Evolutionary conservation across 129 eudicot genomes (phyloP).

Genomic region (Centrapalus pauciflorus): DNA sequence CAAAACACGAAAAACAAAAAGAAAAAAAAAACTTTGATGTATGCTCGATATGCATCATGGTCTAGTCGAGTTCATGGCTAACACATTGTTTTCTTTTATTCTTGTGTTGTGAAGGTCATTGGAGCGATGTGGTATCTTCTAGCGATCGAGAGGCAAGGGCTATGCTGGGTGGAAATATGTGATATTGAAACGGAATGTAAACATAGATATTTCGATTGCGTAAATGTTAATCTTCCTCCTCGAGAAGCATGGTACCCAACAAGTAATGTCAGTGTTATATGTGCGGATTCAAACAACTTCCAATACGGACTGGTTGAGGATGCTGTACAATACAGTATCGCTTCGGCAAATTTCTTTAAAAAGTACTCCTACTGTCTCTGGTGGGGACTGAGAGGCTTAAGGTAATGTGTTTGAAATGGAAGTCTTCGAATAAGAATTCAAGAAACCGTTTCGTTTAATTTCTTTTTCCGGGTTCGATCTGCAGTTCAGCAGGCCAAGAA

Average conservation of each 20-base stretch:
- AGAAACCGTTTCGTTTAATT: not conserved
- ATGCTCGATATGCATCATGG: not conserved
- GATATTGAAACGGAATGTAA: constrained; percentile 38
- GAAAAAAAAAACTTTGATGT: no score
- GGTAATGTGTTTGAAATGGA: constrained; percentile 31
- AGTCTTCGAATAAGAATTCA: not conserved
- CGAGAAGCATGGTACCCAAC: constrained; percentile 46
- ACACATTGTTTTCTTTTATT: not conserved
- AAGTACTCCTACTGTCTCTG: constrained; percentile 71
- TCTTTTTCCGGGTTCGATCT: not conserved
- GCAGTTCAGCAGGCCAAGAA: constrained; percentile 78
- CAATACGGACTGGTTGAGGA: constrained; percentile 57
- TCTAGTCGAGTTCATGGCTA: not conserved
- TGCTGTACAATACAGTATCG: constrained; percentile 32
- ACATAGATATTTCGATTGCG: constrained; percentile 46
- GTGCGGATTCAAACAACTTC: constrained; percentile 29
- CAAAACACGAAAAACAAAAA: no score
- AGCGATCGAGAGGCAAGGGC: constrained; percentile 67
- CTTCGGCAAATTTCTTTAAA: constrained; percentile 35
- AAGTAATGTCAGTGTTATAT: constrained; percentile 41
- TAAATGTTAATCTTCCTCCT: constrained; percentile 17
- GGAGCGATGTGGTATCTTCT: constrained; percentile 83
- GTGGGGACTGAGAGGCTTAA: constrained; percentile 74
- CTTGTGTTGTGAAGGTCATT: constrained; percentile 41
- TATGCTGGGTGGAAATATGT: constrained; percentile 64